Conservation (phyloP, 1,284 basidiomycete genomes). For the Cutaneotrichosporon spelunceum region DNA sequence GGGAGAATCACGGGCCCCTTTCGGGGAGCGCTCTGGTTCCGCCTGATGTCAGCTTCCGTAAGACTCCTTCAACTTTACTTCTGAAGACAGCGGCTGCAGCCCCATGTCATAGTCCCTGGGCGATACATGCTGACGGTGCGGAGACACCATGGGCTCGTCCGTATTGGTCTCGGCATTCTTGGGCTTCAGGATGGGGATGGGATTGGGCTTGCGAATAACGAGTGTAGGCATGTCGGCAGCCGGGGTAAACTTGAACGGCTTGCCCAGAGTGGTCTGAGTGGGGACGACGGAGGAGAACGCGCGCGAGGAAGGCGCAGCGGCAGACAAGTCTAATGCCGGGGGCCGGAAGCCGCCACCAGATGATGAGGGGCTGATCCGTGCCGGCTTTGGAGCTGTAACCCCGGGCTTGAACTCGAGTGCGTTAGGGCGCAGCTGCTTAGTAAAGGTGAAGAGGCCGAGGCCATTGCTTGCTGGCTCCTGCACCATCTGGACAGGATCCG, state of each 20-base stretch:
- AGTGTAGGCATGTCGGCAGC: neutral
- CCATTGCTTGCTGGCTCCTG: conserved; percentile 4
- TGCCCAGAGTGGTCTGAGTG: neutral
- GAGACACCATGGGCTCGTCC: neutral
- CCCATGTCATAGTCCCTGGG: neutral
- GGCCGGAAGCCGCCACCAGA: neutral
- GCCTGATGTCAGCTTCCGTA: conserved; percentile 2
- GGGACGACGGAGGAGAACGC: neutral
- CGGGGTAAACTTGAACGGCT: conserved; percentile 5
- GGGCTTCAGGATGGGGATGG: conserved; percentile 2
- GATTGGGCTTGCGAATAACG: conserved; percentile 3
- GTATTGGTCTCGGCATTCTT: neutral
- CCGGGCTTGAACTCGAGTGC: conserved; percentile 12
- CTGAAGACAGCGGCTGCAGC: neutral
- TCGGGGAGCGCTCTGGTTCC: neutral
- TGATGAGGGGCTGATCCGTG: neutral
- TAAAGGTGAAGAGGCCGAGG: conserved; percentile 23
- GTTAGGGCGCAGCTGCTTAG: conserved; percentile 15
- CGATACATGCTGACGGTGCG: neutral
- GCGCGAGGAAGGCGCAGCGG: conserved; percentile 1
- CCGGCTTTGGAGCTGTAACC: neutral
- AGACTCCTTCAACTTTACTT: neutral
- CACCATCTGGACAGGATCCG: neutral
- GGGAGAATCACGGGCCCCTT: conserved; percentile 1
- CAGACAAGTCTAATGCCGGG: conserved; percentile 5